A percentile compares a stretch with the other conserved stretches of the same genome.
Evolutionary conservation across 2,329 filamentous ascomycete genomes (phyloP).

Genomic region (Leptographium lundbergii): DNA sequence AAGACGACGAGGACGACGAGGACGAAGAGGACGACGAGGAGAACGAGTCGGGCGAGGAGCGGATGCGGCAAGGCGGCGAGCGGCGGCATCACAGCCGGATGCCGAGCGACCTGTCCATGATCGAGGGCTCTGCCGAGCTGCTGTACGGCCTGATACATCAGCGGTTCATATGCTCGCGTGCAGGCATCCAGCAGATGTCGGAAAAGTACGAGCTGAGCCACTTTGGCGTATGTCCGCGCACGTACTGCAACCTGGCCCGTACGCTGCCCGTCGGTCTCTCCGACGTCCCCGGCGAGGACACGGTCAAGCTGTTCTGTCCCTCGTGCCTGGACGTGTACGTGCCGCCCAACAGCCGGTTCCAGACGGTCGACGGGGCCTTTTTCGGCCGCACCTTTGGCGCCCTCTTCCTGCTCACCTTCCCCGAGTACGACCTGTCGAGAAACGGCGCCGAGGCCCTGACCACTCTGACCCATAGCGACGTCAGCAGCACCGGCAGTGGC

Average conservation of each 20-base stretch:
- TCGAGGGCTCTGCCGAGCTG: slow-evolving; percentile 95
- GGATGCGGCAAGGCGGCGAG: slow-evolving; percentile 43
- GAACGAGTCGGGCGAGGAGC: slow-evolving; percentile 54
- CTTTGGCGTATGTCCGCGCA: slow-evolving; percentile 91
- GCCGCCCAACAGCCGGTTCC: slow-evolving; percentile 91
- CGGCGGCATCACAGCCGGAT: slow-evolving; percentile 72
- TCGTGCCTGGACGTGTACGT: slow-evolving; percentile 96
- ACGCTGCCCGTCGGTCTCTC: slow-evolving; percentile 88
- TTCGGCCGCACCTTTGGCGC: slow-evolving; percentile 96
- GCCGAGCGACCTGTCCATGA: slow-evolving; percentile 84
- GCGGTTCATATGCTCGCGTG: slow-evolving; percentile 91
- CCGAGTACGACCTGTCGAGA: slow-evolving; percentile 79
- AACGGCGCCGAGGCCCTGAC: slow-evolving; percentile 49
- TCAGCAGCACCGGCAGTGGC: slow-evolving; percentile 1
- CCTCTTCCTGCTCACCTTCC: slow-evolving; percentile 96
- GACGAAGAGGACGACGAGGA: slow-evolving; percentile 67
- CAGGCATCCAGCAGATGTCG: slow-evolving; percentile 96
- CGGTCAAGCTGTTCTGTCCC: slow-evolving; percentile 96
- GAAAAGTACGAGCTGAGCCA: slow-evolving; percentile 97
- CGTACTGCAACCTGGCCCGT: slow-evolving; percentile 79
- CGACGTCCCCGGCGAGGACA: slow-evolving; percentile 91
- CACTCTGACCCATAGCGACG: slow-evolving; percentile 13
- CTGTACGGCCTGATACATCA: slow-evolving; percentile 98
- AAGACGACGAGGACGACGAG: slow-evolving; percentile 77
- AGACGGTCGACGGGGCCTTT: slow-evolving; percentile 94